Evolutionary conservation across 208 protist species (phyloP), one percentile per base, ranked within the genome.

Genomic region (Leishmania lainsoni): DNA sequence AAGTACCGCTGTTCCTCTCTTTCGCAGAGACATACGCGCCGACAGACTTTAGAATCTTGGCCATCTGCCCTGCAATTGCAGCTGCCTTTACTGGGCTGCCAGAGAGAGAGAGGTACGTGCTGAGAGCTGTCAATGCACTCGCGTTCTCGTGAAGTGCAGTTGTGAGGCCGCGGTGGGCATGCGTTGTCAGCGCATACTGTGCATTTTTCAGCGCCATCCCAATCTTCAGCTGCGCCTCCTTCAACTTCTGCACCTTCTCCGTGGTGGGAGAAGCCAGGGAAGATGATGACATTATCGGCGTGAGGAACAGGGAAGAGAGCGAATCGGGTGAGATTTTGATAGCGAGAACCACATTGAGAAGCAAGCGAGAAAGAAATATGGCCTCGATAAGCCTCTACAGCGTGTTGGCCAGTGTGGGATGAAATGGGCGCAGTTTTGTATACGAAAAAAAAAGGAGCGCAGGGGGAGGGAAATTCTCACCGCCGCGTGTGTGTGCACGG

Each of bases 71-170:
- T 32, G 91, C 87, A 56, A 91, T 92, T 35, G 90, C 92, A 32
- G 89, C 88, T 4, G 86, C 92, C 71, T 96, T 96, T 26, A 91
- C 81, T 20, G 85, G 74, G 68, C 88, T 92, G 72, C 87, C 91
- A 32, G 87, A 84, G 56, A 92, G 81, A 16, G 85, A 81, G 8
- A 96, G 81, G 69, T 96, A 96, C 22, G 83, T 84, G 65, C 85
- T 87, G 22, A 96, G 89, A 12, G 88, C 89, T 8, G 79, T 85
- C 8, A 93, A 51, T 10, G 89, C 88, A 52, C 80, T 85, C 56
- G 87, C 81, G 42, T 81, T 89, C 70, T 94, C 89, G 5, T 86
- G 68, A 51, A 94, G 79, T 0, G 91, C 90, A 16, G 74, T 79
- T n/a, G 84, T 72, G 58, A 93, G 49, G 3, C 84, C 86, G 16